Base-by-base conservation (phyloP, 73 alveolate genomes). In the Tetrahymena borealis region DNA sequence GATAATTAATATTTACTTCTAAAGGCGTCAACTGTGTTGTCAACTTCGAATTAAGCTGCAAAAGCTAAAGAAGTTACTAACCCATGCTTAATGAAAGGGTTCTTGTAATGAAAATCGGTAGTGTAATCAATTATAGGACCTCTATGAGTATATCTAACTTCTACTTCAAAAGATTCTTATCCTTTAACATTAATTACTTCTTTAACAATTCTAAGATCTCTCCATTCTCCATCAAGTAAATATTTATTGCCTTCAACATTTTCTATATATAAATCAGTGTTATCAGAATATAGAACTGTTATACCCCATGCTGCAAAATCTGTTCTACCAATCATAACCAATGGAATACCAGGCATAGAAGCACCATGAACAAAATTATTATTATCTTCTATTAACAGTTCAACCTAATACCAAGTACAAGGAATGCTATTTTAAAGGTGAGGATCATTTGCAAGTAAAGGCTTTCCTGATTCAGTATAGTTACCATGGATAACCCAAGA, bases 381-480 rank as follows among this genome's bases (percentile, higher is more conserved):
- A 37, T 39, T 20, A 35, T 90, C 77, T 60, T 39, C 91, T 42
- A 15, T 16, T 3, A 40, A 60, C 7, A 98, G 40, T 91, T 97
- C 98, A 32, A 94, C 94, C 85, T 96, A 91, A 94, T 97, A 97
- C 97, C 98, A 96, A 78, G 94, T 97, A 85, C 97, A 91, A 24
- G 99, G 99, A 33, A 98, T 95, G n/a, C 93, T 32, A 42, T 95
- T 95, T 40, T 94, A 96, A 90, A 98, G 93, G 96, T 98, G 99
- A 39, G 99, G 99, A 93, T 98, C 99, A 93, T 97, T 97, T n/a
- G 98, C 97, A 60, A 97, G 94, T 18, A 97, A 91, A 18, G 99
- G 99, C 90, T 98, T 97, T 90, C 99, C 99, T 91, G 95, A 94
- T 94, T 94, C 95, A 3, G 99, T 98, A 92, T 92, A 96, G 20